These are phyloP conservation scores for Blastomyces parvus DNA, from an alignment of 2,329 filamentous ascomycete genomes.

Conservation along the genomic window DNA sequence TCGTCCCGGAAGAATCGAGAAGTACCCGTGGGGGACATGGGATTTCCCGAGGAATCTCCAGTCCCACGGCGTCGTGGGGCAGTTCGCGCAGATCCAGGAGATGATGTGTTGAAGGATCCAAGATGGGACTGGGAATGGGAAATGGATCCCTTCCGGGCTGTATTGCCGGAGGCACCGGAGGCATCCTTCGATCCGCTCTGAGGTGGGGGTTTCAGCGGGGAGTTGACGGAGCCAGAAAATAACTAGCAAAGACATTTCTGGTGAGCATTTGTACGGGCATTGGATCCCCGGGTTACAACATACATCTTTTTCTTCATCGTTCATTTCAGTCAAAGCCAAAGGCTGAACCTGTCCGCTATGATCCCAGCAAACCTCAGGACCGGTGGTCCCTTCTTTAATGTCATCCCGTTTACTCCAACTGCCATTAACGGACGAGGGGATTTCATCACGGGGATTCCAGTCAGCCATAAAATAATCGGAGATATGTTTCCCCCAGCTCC, in stretches of 20 bases:
- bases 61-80: constrained; percentile 76
- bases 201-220: constrained; percentile 74
- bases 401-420: constrained; percentile 74
- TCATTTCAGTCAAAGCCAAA: constrained; percentile 63
- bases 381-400: constrained; percentile 60
- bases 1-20: constrained; percentile 42
- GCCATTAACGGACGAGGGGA: constrained; percentile 46
- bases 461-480: constrained; percentile 60
- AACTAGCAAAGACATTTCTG: constrained; percentile 43
- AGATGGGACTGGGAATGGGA: constrained; percentile 55
- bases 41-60: constrained; percentile 54
- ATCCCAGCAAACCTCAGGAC: constrained; percentile 92
- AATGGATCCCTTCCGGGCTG: constrained; percentile 68
- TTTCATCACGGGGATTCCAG: constrained; percentile 68
- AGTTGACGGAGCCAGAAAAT: constrained; percentile 83
- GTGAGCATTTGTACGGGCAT: constrained; percentile 11
- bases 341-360: constrained; percentile 58
- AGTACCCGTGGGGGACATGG: constrained; percentile 40
- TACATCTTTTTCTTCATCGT: constrained; percentile 57
- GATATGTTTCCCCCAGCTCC: constrained; percentile 50
- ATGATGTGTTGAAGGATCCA: constrained; percentile 58
- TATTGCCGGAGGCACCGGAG: constrained; percentile 34
- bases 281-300: constrained; percentile 18
- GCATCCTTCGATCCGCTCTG: constrained; percentile 55
- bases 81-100: constrained; percentile 64